Evolutionary conservation across 495 filamentous ascomycete genomes (phyloP).

Genomic region (Cercophora scortea): DNA sequence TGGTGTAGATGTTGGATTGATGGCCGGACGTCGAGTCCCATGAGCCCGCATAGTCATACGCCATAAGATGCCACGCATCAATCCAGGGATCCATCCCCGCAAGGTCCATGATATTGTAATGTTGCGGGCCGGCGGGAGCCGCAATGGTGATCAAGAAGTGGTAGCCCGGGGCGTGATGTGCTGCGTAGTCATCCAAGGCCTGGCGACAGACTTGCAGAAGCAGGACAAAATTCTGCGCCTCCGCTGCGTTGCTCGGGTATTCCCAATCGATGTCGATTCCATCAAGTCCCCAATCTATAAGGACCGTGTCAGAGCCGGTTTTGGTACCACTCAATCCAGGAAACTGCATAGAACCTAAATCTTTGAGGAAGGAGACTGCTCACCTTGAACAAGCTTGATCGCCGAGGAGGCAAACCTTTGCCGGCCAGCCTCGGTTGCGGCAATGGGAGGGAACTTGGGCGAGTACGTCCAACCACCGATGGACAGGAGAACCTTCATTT

Average conservation of each 20-base stretch:
- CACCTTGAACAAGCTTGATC: conserved; percentile 51
- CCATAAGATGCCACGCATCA: conserved; percentile 86
- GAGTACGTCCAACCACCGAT: conserved; percentile 91
- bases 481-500: conserved; percentile 74
- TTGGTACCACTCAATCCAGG: too few relatives aligned
- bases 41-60: conserved; percentile 63
- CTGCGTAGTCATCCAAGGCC: conserved; percentile 57
- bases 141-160: conserved; percentile 76
- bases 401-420: conserved; percentile 56
- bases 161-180: conserved; percentile 35
- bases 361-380: background rate
- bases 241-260: conserved; percentile 45
- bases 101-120: conserved; percentile 64
- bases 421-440: conserved; percentile 48
- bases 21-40: conserved; percentile 67
- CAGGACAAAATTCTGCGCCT: conserved; percentile 64
- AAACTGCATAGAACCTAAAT: too few relatives aligned
- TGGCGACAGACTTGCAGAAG: conserved; percentile 59
- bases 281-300: conserved; percentile 47
- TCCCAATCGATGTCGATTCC: conserved; percentile 58
- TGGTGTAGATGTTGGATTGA: conserved; percentile 64
- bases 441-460: conserved; percentile 63
- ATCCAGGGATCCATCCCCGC: conserved; percentile 62
- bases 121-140: conserved; percentile 46
- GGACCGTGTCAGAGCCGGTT: too few relatives aligned